Base-by-base conservation (phyloP, 768 basidiomycete genomes). In the Pleurotus ostreatus region DNA sequence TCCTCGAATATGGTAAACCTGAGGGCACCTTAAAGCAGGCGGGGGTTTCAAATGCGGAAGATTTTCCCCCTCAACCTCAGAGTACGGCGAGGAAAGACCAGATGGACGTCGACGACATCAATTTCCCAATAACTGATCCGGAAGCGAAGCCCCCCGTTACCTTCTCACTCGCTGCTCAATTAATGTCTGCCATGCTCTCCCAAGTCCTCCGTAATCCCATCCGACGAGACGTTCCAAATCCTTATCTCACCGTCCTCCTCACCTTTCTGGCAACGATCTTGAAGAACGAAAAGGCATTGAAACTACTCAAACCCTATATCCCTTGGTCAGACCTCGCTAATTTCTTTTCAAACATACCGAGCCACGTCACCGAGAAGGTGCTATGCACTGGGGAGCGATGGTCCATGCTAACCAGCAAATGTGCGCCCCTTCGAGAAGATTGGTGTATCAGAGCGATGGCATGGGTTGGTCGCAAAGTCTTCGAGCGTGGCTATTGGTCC, bases 361-460 rank as follows among this genome's bases (percentile, higher is more conserved):
- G 78, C 34, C 73, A 75, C 34, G 70, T 84, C 15, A 60, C 61
- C 52, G 37, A 26, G 16, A 55, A 20, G 22, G 30, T 15, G 5
- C 55, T 53, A 61, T 60, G 25, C 11, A 15, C 49, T 25, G 67
- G 71, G 37, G 79, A 86, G 43, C 78, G 80, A 37, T 84, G 85
- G 76, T 67, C 74, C 20, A 83, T 94, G 75, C 75, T 91, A 25
- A 89, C 88, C 0, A 83, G 77, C 45, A 83, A 83, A 13, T 86
- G 83, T 59, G 72, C 81, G 18, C 86, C 92, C 0, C 73, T 98
- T 2, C 80, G 89, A 0, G 97, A 99, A 70, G 97, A 98, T 65
- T 98, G 95, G 94, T 91, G 89, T 63, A 67, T 98, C 61, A 81
- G 97, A 26, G 97, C 97, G 1, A 92, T 95, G 86, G 94, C 94